A percentile compares a stretch with the other conserved stretches of the same genome.
These are phyloP conservation scores for Phycomyces blakesleeanus DNA, from an alignment of 192 early-diverging fungal species.

Conservation along the genomic window DNA sequence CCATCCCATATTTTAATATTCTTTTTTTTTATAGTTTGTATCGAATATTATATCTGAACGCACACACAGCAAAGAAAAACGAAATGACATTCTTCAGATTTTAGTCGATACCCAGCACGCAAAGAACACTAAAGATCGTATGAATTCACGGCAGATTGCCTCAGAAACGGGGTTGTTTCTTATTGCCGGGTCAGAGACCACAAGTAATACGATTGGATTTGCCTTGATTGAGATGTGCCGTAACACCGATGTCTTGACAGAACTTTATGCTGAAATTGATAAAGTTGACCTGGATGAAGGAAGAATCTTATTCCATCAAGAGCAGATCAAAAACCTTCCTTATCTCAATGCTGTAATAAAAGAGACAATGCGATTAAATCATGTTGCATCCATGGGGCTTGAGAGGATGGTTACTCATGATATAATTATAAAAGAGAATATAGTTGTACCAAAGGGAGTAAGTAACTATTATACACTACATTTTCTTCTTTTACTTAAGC, in stretches of 20 bases:
- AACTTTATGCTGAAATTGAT: conserved; percentile 41
- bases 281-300: conserved; percentile 15
- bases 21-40: conserved; percentile 21
- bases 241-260: conserved; percentile 35
- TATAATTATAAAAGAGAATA: conserved; percentile 11
- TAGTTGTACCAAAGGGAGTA: conserved; percentile 31
- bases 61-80: conserved; percentile 5
- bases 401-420: conserved; percentile 16
- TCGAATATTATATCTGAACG: conserved; percentile 18
- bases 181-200: conserved; percentile 41
- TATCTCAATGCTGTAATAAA: conserved; percentile 42
- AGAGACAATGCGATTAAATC: conserved; percentile 31
- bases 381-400: conserved; percentile 25
- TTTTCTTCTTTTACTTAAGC: too few species aligned
- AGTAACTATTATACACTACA: background rate
- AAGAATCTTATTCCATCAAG: conserved; percentile 21
- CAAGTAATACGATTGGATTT: conserved; percentile 42
- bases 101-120: conserved; percentile 36
- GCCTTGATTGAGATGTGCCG: conserved; percentile 38
- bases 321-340: conserved; percentile 30
- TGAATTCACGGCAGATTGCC: conserved; percentile 15
- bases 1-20: too few species aligned
- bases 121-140: conserved; percentile 23
- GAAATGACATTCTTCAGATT: conserved; percentile 42
- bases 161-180: conserved; percentile 23